Base-by-base conservation (phyloP, 2,329 filamentous ascomycete genomes). In the Endoconidiophora laricicola region DNA sequence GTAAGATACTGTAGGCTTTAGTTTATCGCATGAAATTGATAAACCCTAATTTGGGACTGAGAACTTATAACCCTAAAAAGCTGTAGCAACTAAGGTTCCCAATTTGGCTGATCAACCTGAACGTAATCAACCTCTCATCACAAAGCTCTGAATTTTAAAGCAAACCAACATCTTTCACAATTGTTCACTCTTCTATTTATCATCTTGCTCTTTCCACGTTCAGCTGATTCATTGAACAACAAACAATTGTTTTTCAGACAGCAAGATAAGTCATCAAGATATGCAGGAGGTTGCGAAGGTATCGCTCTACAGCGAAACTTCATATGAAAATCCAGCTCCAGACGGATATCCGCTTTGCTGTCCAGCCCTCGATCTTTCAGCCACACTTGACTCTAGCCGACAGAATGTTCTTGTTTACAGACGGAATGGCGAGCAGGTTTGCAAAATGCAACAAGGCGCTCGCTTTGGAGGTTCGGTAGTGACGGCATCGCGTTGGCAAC, bases 291-390 rank as follows among this genome's bases (percentile, higher is more conserved):
- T 12, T 33, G 9, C 29, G 53, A 54, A 64, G 55, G 66, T 78
- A 54, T 56, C 66, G 55, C 66, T 73, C 43, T 63, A 74, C 55
- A 74, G 74, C 63, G 71, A 79, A 60, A 78, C 75, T 56, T 67
- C 68, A 56, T 70, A 81, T 54, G 69, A 73, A 46, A 65, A 71
- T 43, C 69, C 70, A 22, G 70, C 78, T 20, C 69, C 74, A 37
- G 66, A 70, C 36, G 67, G 70, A 44, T 73, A 82, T 46, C 70
- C 90, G 33, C 73, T 79, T 23, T 86, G 83, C 63, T 94, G 86
- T 63, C 86, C 88, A 14, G 82, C 80, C 6, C 84, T 94, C 68
- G 86, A 95, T 64, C 71, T 96, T 43, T 72, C 83, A n/a, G 80
- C 81, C 4, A 71, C 87, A 10, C 67, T 66, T 62, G 83, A 83